Base-by-base conservation (phyloP, 2,329 filamentous ascomycete genomes). In the Elsinoe australis region DNA sequence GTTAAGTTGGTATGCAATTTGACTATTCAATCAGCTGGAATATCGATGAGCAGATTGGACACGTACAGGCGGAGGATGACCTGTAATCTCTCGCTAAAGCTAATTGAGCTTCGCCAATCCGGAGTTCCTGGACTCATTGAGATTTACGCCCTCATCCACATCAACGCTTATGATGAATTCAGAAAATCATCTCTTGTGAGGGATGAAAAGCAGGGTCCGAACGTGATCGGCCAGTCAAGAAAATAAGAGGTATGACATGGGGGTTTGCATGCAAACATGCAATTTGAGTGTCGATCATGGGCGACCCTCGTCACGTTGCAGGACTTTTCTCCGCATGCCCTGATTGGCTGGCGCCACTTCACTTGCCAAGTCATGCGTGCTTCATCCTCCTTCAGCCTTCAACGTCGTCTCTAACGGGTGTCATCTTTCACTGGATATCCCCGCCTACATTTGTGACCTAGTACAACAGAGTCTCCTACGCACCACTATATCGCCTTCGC, bases 31-130 rank as follows among this genome's bases (percentile, higher is more conserved):
- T 33, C 19, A 36, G 46, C 47, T 21, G 29, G 17, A 2, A 10
- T 14, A 14, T 21, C 14, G n/a, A 4, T 22, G 12, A n/a, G 14
- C 19, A 21, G 15, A 19, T 14, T 5, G 1, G 17, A 29, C 14
- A 39, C 50, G 38, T 35, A 31, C 50, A 51, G 8, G 46, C 32
- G 35, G 5, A 47, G 48, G 5, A 51, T 49, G 5, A 32, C 19
- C 28, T 51, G 46, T 8, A 51, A 49, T 24, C 50, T 49, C 15
- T 51, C 50, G 8, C 47, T 24, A 14, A 51, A 51, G 33, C 44
- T 49, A 24, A 49, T 24, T 17, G 39, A 44, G 39, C 28, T 32
- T 32, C 39, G 39, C 39, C 39, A 44, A 31, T 44, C 39, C 18
- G 39, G 39, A 29, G 39, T 44, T 24, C 39, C 39, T 29, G 39